Conservation (phyloP, 805 yeast genomes). For the Torulaspora quercuum region DNA sequence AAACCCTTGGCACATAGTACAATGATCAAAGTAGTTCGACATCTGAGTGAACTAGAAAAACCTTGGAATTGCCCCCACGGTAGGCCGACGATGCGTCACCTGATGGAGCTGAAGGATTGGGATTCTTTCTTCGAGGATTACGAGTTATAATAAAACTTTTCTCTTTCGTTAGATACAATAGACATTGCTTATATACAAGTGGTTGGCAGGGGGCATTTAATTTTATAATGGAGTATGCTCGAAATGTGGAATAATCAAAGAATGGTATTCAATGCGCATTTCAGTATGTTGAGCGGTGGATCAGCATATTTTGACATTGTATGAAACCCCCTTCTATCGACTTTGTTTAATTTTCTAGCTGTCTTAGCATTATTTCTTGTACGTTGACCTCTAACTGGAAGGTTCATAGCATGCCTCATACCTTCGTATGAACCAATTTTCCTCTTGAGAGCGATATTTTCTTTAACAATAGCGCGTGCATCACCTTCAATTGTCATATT, state of each 20-base stretch:
- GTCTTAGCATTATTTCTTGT: constrained; percentile 89
- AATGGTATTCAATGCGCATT: neutral
- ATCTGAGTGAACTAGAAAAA: constrained; percentile 69
- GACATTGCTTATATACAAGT: too few relatives aligned
- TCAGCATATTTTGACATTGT: neutral
- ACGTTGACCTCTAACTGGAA: constrained; percentile 84
- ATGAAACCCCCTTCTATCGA: constrained; percentile 55
- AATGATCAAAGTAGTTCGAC: constrained; percentile 66
- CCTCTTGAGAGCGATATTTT: constrained; percentile 75
- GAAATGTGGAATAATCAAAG: neutral
- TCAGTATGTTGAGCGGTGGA: neutral
- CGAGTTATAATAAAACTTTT: constrained; percentile 20
- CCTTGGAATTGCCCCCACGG: constrained; percentile 99
- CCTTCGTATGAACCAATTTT: constrained; percentile 84
- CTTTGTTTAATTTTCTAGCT: constrained; percentile 78
- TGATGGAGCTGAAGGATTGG: constrained; percentile 58
- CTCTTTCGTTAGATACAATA: too few relatives aligned
- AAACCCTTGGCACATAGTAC: constrained; percentile 52
- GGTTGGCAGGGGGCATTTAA: too few relatives aligned
- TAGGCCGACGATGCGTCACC: constrained; percentile 92
- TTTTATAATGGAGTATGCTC: constrained; percentile 1
- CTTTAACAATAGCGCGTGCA: constrained; percentile 66
- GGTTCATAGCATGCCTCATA: constrained; percentile 79
- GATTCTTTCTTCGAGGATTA: constrained; percentile 45
- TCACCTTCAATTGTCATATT: constrained; percentile 79